Conservation (phyloP, 495 filamentous ascomycete species). For the Cairneyella variabilis region DNA sequence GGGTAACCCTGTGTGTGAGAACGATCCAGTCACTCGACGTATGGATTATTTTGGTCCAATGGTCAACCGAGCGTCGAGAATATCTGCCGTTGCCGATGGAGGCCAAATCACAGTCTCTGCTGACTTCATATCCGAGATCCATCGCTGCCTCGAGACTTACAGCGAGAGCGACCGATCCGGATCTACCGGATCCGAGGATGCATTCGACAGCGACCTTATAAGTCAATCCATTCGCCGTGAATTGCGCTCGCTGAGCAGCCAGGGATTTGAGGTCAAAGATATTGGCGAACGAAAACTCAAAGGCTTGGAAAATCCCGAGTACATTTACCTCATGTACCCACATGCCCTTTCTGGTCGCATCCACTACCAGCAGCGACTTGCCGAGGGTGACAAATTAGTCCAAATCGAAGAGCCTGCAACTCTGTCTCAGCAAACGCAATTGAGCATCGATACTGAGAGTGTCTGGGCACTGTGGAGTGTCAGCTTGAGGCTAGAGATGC, state of each 20-base stretch:
- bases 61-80: conserved; percentile 94
- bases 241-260: conserved; percentile 78
- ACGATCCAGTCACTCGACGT: conserved; percentile 89
- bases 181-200: conserved; percentile 64
- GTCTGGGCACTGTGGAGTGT: conserved; percentile 91
- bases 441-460: conserved; percentile 65
- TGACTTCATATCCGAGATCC: conserved; percentile 94
- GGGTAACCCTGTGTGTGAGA: conserved; percentile 90
- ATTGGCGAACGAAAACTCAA: conserved; percentile 92
- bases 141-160: conserved; percentile 83
- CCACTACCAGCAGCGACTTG: conserved; percentile 47
- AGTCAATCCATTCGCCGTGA: conserved; percentile 78
- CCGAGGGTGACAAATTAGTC: conserved; percentile 17
- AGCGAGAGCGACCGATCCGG: conserved; percentile 67
- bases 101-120: conserved; percentile 95
- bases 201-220: conserved; percentile 64
- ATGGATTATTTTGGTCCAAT: conserved; percentile 99
- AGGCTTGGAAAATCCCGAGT: conserved; percentile 94
- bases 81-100: conserved; percentile 91
- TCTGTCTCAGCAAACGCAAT: conserved; percentile 27
- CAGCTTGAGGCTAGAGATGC: conserved; percentile 82
- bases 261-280: conserved; percentile 96
- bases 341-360: conserved; percentile 78
- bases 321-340: conserved; percentile 90
- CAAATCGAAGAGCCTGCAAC: conserved; percentile 21